Evolutionary conservation across 2,329 filamentous ascomycete species (phyloP).

Genomic region (Penicillium frequentans): DNA sequence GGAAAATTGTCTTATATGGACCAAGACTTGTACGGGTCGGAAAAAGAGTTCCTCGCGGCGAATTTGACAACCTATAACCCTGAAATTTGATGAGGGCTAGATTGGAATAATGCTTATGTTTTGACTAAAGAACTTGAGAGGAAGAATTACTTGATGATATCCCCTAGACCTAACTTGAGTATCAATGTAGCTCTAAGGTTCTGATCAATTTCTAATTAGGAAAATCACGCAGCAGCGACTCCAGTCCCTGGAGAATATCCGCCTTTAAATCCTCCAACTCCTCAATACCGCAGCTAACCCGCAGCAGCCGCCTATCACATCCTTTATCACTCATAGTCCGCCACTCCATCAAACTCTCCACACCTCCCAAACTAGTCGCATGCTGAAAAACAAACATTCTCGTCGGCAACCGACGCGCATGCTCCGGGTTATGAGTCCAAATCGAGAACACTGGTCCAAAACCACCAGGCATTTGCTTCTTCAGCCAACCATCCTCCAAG

Average conservation of each 20-base stretch:
- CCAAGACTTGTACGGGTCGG: too few species aligned
- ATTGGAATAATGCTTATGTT: too few species aligned
- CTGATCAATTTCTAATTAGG: not conserved
- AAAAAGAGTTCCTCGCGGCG: too few species aligned
- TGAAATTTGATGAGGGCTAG: too few species aligned
- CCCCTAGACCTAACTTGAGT: too few species aligned
- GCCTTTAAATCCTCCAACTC: constrained; percentile 13
- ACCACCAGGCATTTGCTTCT: constrained; percentile 84
- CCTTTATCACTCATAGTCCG: constrained; percentile 76
- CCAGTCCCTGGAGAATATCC: constrained; percentile 7
- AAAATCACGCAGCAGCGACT: constrained; percentile 3
- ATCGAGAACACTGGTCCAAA: constrained; percentile 87
- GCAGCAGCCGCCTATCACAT: constrained; percentile 70
- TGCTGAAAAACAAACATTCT: constrained; percentile 84
- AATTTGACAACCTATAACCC: too few species aligned
- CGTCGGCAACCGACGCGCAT: constrained; percentile 70
- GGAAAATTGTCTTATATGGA: too few species aligned
- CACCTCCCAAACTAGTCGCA: constrained; percentile 87
- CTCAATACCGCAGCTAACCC: constrained; percentile 85
- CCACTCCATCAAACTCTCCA: constrained; percentile 97
- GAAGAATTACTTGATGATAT: too few species aligned
- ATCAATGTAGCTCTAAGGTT: too few species aligned
- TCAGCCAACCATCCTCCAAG: constrained; percentile 62
- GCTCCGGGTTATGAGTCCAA: constrained; percentile 57
- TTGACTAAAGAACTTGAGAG: too few species aligned